Evolutionary conservation across 1,284 basidiomycete genomes (phyloP).

Genomic region (Boletellus deceptivus): DNA sequence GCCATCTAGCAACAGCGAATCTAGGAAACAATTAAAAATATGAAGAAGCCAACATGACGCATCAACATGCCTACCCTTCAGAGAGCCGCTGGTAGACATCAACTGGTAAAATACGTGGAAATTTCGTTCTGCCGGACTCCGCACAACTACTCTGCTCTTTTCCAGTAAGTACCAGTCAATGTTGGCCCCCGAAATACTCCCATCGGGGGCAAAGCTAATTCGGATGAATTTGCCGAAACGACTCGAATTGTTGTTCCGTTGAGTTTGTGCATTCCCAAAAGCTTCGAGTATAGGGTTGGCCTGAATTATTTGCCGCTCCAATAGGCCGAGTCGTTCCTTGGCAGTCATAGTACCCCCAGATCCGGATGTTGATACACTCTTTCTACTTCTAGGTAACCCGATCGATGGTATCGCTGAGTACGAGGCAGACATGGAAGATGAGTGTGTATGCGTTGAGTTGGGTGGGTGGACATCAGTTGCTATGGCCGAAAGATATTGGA

Average conservation of each 20-base stretch:
- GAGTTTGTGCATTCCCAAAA: constrained; percentile 98
- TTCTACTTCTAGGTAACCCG: constrained; percentile 57
- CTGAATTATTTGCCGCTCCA: constrained; percentile 96
- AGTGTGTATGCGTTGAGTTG: constrained; percentile 60
- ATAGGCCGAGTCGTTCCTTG: constrained; percentile 76
- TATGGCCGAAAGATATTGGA: constrained; percentile 98
- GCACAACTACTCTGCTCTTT: constrained; percentile 92
- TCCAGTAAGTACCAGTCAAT: constrained; percentile 99
- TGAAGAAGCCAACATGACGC: background rate
- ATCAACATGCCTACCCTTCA: constrained; percentile 57
- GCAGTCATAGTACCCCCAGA: constrained; percentile 49
- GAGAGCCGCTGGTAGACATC: constrained; percentile 59
- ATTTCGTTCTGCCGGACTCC: constrained; percentile 85
- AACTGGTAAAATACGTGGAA: constrained; percentile 99
- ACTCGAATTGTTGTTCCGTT: constrained; percentile 98
- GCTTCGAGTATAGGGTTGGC: constrained; percentile 98
- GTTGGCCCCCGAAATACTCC: constrained; percentile 96
- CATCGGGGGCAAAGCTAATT: constrained; percentile 92
- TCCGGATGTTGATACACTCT: constrained; percentile 45
- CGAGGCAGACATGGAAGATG: constrained; percentile 46
- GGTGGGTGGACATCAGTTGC: constrained; percentile 76
- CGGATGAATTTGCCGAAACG: constrained; percentile 98
- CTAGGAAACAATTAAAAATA: constrained; percentile 39
- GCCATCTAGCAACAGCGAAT: constrained; percentile 74
- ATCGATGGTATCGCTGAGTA: constrained; percentile 52